Conservation (phyloP, 306 rosid genomes). For the Ammopiptanthus mongolicus region DNA sequence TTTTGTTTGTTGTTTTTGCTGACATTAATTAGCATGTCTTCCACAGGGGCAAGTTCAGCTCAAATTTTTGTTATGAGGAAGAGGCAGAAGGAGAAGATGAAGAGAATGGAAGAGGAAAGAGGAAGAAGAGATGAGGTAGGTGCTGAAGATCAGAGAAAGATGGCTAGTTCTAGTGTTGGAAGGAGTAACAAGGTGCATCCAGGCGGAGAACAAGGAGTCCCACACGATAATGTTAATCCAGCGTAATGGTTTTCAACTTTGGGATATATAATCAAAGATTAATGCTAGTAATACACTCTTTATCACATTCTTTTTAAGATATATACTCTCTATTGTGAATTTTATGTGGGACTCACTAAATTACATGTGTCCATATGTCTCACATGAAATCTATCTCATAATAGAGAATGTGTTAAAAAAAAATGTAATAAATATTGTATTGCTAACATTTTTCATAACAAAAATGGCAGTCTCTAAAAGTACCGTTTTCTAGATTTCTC, state of each 20-base stretch:
- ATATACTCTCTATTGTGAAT: too few relatives aligned
- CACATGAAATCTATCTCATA: too few relatives aligned
- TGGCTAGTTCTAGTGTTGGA: slow-evolving; percentile 3
- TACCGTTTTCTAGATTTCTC: too few relatives aligned
- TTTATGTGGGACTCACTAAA: too few relatives aligned
- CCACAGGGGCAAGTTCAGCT: slow-evolving; percentile 45
- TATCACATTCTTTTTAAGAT: too few relatives aligned
- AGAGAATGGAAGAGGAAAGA: slow-evolving; percentile 36
- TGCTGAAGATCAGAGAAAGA: slow-evolving; percentile 22
- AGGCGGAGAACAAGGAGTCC: slow-evolving; percentile 4
- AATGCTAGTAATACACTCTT: too few relatives aligned
- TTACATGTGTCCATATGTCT: too few relatives aligned
- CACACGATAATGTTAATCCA: not conserved
- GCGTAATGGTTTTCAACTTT: not conserved
- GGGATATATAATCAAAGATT: not conserved
- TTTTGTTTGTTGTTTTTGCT: not conserved
- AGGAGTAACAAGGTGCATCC: slow-evolving; percentile 35
- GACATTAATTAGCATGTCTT: slow-evolving; percentile 29
- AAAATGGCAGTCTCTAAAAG: too few relatives aligned
- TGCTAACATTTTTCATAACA: too few relatives aligned
- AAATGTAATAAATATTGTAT: too few relatives aligned
- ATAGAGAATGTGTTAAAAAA: too few relatives aligned
- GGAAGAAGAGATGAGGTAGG: slow-evolving; percentile 2
- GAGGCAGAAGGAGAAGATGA: slow-evolving; percentile 35
- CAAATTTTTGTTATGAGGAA: slow-evolving; percentile 29